A percentile compares a stretch with the other conserved stretches of the same genome.
Conservation (phyloP, 306 rosid species). For the Quercus berberidifolia region DNA sequence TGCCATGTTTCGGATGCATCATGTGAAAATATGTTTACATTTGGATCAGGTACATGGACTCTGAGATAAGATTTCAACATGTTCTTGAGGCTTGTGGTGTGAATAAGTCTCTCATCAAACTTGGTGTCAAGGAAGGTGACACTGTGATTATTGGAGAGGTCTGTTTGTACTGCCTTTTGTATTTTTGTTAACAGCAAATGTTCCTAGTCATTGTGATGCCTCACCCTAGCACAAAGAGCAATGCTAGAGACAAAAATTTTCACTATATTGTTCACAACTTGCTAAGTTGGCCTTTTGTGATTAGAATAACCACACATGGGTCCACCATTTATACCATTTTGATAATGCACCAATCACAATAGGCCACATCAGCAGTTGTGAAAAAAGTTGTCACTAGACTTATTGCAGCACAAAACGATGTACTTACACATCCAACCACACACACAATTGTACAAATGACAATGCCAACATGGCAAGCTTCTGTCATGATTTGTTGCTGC, state of each 20-base stretch:
- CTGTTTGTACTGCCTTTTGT: constrained; percentile 16
- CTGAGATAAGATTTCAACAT: constrained; percentile 91
- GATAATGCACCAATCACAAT: no score
- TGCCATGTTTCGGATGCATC: constrained; percentile 10
- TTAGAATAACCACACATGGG: no score
- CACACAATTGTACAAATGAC: not conserved
- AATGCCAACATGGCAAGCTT: constrained; percentile 2
- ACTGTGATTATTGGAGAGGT: constrained; percentile 80
- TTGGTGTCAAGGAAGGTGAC: constrained; percentile 85
- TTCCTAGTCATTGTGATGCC: constrained; percentile 15
- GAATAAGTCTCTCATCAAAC: constrained; percentile 74
- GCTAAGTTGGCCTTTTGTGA: no score
- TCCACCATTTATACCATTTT: no score
- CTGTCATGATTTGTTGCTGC: not conserved
- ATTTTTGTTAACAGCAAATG: constrained; percentile 1
- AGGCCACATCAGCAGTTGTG: no score
- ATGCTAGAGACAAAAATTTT: not conserved
- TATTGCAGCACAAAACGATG: not conserved
- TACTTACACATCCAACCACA: not conserved
- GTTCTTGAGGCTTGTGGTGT: constrained; percentile 96
- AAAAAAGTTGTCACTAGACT: no score
- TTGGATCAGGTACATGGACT: constrained; percentile 66
- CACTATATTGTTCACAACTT: no score
- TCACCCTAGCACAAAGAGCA: constrained; percentile 5
- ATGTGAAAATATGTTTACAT: constrained; percentile 14